These are phyloP conservation scores for Tranzscheliella williamsii DNA, from an alignment of 1,284 basidiomycete species.

Conservation along the genomic window DNA sequence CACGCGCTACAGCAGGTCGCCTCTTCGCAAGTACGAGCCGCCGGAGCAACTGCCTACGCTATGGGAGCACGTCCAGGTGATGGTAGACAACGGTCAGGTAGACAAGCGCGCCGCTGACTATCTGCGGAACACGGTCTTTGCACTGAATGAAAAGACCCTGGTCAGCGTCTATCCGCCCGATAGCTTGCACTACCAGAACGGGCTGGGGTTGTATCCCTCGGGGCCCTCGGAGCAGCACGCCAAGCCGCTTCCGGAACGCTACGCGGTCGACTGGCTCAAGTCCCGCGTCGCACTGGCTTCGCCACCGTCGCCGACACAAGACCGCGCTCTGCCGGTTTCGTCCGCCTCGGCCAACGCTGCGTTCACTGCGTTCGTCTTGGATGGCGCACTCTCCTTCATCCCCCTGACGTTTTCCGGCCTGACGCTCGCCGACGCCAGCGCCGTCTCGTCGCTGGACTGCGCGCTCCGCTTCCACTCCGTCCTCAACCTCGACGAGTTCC, in stretches of 20 bases:
- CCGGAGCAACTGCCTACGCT: constrained; percentile 12
- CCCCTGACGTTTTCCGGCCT: constrained; percentile 46
- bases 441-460: constrained; percentile 48
- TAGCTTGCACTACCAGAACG: constrained; percentile 20
- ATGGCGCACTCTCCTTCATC: constrained; percentile 51
- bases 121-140: constrained; percentile 20
- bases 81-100: constrained; percentile 25
- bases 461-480: constrained; percentile 49
- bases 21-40: constrained; percentile 13
- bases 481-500: constrained; percentile 36
- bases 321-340: constrained; percentile 8
- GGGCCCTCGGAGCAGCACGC: constrained; percentile 19
- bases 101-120: constrained; percentile 7
- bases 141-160: constrained; percentile 8
- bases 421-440: constrained; percentile 28
- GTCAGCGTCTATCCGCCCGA: constrained; percentile 9
- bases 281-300: constrained; percentile 5
- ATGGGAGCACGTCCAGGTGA: constrained; percentile 12
- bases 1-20: constrained; percentile 21
- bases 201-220: constrained; percentile 13
- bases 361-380: constrained; percentile 36
- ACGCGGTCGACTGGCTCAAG: constrained; percentile 37
- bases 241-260: constrained; percentile 11
- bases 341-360: constrained; percentile 16
- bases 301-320: too few species aligned